Base-by-base conservation (phyloP, 2,329 filamentous ascomycete species). In the Decorospora gaudefroyi region DNA sequence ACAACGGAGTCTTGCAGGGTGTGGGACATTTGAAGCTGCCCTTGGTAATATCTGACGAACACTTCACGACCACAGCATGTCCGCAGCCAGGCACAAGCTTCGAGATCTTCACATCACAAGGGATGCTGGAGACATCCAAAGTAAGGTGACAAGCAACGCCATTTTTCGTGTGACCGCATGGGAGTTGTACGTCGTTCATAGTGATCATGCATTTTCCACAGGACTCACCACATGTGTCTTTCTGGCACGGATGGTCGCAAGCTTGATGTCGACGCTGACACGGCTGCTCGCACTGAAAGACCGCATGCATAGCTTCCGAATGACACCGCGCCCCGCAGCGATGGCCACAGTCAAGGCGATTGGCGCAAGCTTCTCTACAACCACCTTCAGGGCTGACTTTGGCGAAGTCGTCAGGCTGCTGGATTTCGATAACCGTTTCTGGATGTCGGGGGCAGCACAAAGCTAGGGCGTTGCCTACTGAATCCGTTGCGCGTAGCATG, bases 41-140 rank as follows among this genome's bases (percentile, higher is more conserved):
- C 0, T 47, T 30, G 0, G 55, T 48, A 6, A 84, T 74, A 36
- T 85, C 71, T 3, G 65, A 30, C 12, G 67, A 56, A 56, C 86
- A 89, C 4, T 62, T 52, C 1, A 83, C 70, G 0, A 40, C 55
- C 0, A 84, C 69, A 0, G 40, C 58, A 59, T 90, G 85, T 0
- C 65, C 59, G 58, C 86, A 89, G 0, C 71, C 73, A 0, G 78
- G 74, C 0, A 87, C 74, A 0, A 42, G 64, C 40, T 76, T 78
- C 8, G 71, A 30, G 0, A 86, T 76, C 1, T 32, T 30, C 2
- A 65, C 60, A 1, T 59, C 39, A 64, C 86, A 90, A 0, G 25
- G n/a, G 12, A 87, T 74, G 0, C 44, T 28, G 2, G 16, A 2
- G 8, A 49, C 17, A 11, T 47, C 31, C 18, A 36, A 26, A 8